These are phyloP conservation scores for Tuctoria greenei DNA, from an alignment of 176 grass and related monocot species.

Conservation along the genomic window DNA sequence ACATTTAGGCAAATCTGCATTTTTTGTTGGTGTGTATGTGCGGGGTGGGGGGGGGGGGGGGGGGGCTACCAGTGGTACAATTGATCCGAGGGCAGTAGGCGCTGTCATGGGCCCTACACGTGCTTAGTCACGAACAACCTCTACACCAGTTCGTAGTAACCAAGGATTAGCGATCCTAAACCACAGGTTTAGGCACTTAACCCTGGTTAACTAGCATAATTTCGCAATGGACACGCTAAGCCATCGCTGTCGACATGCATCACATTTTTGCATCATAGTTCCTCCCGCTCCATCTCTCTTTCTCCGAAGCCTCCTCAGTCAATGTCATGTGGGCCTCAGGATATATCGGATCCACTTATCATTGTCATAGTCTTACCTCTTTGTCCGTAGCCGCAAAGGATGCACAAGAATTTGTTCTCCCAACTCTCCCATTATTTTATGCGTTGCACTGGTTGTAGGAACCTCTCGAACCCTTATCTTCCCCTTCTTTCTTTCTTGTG, in stretches of 20 bases:
- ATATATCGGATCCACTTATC: background rate
- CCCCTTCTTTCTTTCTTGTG: conserved; percentile 22
- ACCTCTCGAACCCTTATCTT: conserved; percentile 57
- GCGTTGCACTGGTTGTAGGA: conserved; percentile 52
- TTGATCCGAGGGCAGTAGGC: conserved; percentile 6
- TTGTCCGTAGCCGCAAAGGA: conserved; percentile 21
- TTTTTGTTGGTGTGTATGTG: too few relatives aligned
- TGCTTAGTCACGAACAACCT: conserved; percentile 34
- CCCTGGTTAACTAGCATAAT: conserved; percentile 55
- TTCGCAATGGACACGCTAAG: conserved; percentile 49
- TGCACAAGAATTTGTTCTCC: conserved; percentile 47
- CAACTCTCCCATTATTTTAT: conserved; percentile 55
- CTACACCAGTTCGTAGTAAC: conserved; percentile 42
- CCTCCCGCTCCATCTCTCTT: conserved; percentile 36
- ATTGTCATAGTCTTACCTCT: background rate
- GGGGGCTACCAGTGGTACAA: background rate
- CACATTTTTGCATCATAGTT: conserved; percentile 53
- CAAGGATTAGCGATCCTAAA: conserved; percentile 46
- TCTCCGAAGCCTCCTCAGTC: conserved; percentile 30
- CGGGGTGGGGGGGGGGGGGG: too few relatives aligned
- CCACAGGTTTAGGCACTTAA: conserved; percentile 53
- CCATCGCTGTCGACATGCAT: conserved; percentile 62
- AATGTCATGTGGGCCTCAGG: background rate
- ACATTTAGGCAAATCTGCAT: background rate
- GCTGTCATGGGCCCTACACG: conserved; percentile 25